phyloP scores from a whole-genome alignment of 257 asterid genomes.

The Fraxinus quadrangulata region DNA sequence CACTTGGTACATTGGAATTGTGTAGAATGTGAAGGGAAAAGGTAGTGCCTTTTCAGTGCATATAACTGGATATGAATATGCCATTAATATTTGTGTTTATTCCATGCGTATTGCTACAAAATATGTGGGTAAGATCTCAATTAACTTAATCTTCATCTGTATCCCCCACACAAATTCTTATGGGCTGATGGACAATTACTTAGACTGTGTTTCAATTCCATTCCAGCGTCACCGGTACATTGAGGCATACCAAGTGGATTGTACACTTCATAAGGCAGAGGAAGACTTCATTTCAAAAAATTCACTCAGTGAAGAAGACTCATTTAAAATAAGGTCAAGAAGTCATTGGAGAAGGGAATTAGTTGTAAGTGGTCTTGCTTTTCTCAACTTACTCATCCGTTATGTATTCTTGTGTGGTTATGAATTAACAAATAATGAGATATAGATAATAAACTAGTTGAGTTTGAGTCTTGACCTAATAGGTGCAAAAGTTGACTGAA shows the following conservation, averaged over 20 bases:
- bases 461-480: not conserved
- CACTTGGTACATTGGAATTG: not conserved
- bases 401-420: not conserved
- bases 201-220: slow-evolving; percentile 26
- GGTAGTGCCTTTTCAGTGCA: not conserved
- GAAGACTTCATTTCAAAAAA: slow-evolving; percentile 56
- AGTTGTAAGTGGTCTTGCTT: slow-evolving; percentile 64
- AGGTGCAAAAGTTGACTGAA: not conserved
- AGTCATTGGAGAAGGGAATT: slow-evolving; percentile 77
- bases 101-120: not conserved
- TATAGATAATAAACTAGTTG: not conserved
- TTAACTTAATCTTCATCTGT: slow-evolving; percentile 16
- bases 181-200: slow-evolving; percentile 27
- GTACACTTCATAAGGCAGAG: slow-evolving; percentile 67
- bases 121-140: slow-evolving; percentile 10
- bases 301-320: slow-evolving; percentile 44
- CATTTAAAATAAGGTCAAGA: slow-evolving; percentile 51
- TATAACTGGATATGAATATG: not conserved
- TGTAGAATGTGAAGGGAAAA: not conserved
- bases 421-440: not conserved
- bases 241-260: slow-evolving; percentile 86
- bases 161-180: not conserved
- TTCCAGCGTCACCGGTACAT: slow-evolving; percentile 76
- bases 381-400: slow-evolving; percentile 12
- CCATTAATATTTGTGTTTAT: not conserved